Base-by-base conservation (phyloP, 352 stramenopile species). In the Globisporangium nunn region DNA sequence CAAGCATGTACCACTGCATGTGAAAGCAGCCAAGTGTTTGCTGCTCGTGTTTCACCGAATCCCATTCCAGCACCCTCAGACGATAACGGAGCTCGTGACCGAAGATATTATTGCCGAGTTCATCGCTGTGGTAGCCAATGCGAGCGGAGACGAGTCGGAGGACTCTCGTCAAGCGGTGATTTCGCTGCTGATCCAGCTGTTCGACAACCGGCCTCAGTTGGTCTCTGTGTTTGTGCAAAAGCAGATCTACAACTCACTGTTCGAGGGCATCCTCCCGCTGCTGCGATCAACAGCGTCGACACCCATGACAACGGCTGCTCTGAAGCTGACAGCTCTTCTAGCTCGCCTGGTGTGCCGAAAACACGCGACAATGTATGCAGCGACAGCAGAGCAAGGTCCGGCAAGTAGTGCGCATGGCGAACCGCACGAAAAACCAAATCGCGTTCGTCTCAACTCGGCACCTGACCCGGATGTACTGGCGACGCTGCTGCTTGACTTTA, bases 21-120 rank as follows among this genome's bases (percentile, higher is more conserved):
- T 89, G 14, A 81, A 78, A 43, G 78, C 80, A 44, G 70, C 77
- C 7, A 89, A 91, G 56, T 92, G 80, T 43, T 66, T 92, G 50
- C 58, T 88, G 8, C 55, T 88, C 17, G 46, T 89, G 31, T 75
- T 89, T 37, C 67, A 84, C 61, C 72, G 75, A 0, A 63, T 68
- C 2, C 75, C 78, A 31, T 56, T 59, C 39, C 56, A 75, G 6
- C 30, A 62, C 8, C 49, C 68, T 14, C 52, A 72, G 18, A 12
- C 72, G 43, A 74, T 86, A 30, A 35, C 31, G 31, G 53, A 78
- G 33, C 56, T 92, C 45, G 58, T 89, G 6, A 76, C 70, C 12
- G 33, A 65, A 14, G 75, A 87, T 18, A 50, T 85, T 2, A 52
- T 92, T 3, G 54, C 63, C 17, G 74, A 88, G 56, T 77, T 88